Conservation (phyloP, 75 land plant genomes). For the Selaginella moellendorffii region DNA sequence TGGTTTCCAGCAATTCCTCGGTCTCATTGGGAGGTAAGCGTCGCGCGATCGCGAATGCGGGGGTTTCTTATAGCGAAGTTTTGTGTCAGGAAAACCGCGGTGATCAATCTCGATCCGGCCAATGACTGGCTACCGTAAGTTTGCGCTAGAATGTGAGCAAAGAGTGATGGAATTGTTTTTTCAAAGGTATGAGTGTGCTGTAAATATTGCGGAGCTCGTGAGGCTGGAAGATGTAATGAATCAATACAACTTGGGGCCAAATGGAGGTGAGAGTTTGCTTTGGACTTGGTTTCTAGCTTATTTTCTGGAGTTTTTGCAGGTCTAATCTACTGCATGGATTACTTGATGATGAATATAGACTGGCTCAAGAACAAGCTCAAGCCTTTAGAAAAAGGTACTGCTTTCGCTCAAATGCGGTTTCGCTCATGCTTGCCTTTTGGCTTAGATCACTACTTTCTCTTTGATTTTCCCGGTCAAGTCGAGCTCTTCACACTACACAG, state of each 20-base stretch:
- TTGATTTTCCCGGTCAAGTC: slow-evolving; percentile 99
- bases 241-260: slow-evolving; percentile 90
- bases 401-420: neutral
- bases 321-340: slow-evolving; percentile 97
- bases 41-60: neutral
- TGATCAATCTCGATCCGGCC: slow-evolving; percentile 95
- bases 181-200: slow-evolving; percentile 74
- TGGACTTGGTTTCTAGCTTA: slow-evolving; percentile 1
- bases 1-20: slow-evolving; percentile 92
- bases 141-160: no score
- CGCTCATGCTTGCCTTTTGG: neutral
- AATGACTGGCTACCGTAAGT: slow-evolving; percentile 96
- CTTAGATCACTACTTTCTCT: slow-evolving; percentile 91
- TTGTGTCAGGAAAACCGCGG: slow-evolving; percentile 70
- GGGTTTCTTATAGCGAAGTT: neutral
- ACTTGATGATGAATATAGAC: slow-evolving; percentile 90
- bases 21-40: slow-evolving; percentile 68
- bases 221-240: slow-evolving; percentile 90
- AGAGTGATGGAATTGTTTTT: no score
- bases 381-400: slow-evolving; percentile 64
- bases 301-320: slow-evolving; percentile 32
- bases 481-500: slow-evolving; percentile 87
- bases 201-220: slow-evolving; percentile 82
- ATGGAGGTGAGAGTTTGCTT: slow-evolving; percentile 57
- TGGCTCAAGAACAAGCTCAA: slow-evolving; percentile 73